Conservation (phyloP, 2,329 filamentous ascomycete species). For the Alternaria triticimaculans region DNA sequence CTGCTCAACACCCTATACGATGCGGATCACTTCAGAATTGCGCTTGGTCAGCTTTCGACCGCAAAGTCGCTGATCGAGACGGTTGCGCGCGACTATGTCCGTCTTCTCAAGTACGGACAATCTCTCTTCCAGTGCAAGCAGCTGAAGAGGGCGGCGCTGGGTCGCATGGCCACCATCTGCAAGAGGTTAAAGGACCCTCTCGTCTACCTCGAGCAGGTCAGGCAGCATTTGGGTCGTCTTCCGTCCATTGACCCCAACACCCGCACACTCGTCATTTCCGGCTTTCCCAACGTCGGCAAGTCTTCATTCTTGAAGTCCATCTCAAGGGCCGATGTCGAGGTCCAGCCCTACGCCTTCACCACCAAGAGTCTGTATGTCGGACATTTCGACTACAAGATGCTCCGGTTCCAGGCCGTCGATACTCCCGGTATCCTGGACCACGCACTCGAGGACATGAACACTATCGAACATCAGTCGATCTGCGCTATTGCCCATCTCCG, state of each 20-base stretch:
- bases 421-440: slow-evolving; percentile 98
- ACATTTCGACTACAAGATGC: slow-evolving; percentile 98
- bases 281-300: slow-evolving; percentile 93
- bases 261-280: slow-evolving; percentile 92
- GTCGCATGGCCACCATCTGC: slow-evolving; percentile 97
- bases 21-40: slow-evolving; percentile 76
- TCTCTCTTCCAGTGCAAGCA: slow-evolving; percentile 96
- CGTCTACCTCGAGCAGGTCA: slow-evolving; percentile 93
- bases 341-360: slow-evolving; percentile 98
- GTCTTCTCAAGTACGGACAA: slow-evolving; percentile 93
- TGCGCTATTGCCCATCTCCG: slow-evolving; percentile 96
- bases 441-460: slow-evolving; percentile 97
- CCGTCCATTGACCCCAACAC: slow-evolving; percentile 99
- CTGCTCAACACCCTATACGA: slow-evolving; percentile 93
- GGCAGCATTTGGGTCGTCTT: slow-evolving; percentile 95
- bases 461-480: slow-evolving; percentile 99
- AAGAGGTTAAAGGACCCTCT: slow-evolving; percentile 94
- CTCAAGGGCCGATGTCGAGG: slow-evolving; percentile 92
- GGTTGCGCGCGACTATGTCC: slow-evolving; percentile 93
- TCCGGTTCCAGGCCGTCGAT: slow-evolving; percentile 87
- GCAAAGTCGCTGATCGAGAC: slow-evolving; percentile 97
- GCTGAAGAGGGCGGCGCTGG: slow-evolving; percentile 92
- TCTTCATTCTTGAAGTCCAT: slow-evolving; percentile 93
- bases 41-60: slow-evolving; percentile 92
- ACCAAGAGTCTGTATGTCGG: slow-evolving; percentile 97